phyloP scores from a whole-genome alignment of 495 filamentous ascomycete genomes.

The Aspergillus hancockii region DNA sequence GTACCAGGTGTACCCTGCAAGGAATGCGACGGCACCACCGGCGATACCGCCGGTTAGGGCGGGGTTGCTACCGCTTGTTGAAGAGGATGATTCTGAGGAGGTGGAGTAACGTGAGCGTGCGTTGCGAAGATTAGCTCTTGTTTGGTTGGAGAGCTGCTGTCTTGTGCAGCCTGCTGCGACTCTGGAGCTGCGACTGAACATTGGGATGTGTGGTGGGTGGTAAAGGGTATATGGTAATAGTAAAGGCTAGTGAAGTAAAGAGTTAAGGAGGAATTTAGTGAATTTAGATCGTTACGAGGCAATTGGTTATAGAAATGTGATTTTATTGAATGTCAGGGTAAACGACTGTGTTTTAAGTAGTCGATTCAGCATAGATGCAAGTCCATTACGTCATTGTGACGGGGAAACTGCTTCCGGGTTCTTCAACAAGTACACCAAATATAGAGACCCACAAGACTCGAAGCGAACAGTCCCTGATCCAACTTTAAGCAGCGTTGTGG shows the following conservation, averaged over 20 bases:
- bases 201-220: neutral
- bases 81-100: slow-evolving; percentile 24
- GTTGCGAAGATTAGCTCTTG: slow-evolving; percentile 17
- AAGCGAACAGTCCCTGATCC: no score
- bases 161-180: slow-evolving; percentile 11
- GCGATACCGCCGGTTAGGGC: slow-evolving; percentile 46
- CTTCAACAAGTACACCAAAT: neutral
- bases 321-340: neutral
- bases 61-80: slow-evolving; percentile 18
- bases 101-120: slow-evolving; percentile 46
- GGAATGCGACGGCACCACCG: slow-evolving; percentile 51
- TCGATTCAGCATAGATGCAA: neutral
- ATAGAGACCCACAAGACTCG: no score
- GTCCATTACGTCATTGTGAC: neutral
- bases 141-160: slow-evolving; percentile 16
- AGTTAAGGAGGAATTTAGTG: neutral
- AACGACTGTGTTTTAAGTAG: neutral
- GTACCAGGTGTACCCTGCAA: slow-evolving; percentile 54
- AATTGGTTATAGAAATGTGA: neutral
- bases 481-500: no score
- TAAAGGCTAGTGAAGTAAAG: neutral
- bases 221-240: neutral
- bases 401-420: neutral
- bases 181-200: slow-evolving; percentile 15
- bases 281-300: neutral